These are phyloP conservation scores for Boletus pseudo-olivaceus DNA, from an alignment of 768 basidiomycete species.

Conservation along the genomic window DNA sequence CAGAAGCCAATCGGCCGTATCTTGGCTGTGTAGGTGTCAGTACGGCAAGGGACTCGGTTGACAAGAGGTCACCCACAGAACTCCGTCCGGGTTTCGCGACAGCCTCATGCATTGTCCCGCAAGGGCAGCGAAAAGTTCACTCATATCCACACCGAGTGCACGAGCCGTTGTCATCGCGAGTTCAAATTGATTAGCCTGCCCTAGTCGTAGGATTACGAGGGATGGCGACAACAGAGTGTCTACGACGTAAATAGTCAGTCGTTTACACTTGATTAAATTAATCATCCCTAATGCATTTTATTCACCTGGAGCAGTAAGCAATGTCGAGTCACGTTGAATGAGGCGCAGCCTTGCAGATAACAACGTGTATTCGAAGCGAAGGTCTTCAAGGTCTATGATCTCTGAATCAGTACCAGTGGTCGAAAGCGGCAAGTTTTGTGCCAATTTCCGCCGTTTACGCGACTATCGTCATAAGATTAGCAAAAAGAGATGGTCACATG, in stretches of 20 bases:
- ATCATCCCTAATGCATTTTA: conserved; percentile 4
- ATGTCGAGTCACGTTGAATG: conserved; percentile 58
- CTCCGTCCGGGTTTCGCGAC: conserved; percentile 55
- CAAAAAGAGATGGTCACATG: conserved; percentile 13
- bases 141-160: conserved; percentile 80
- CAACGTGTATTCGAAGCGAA: conserved; percentile 73
- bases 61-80: conserved; percentile 44
- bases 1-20: conserved; percentile 78
- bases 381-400: conserved; percentile 74
- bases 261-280: conserved; percentile 8
- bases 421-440: conserved; percentile 74
- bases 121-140: conserved; percentile 75
- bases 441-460: conserved; percentile 68
- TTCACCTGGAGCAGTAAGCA: conserved; percentile 66
- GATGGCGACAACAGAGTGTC: conserved; percentile 53
- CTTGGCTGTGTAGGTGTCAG: conserved; percentile 45
- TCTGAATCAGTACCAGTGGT: conserved; percentile 65
- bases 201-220: conserved; percentile 72
- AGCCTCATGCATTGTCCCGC: conserved; percentile 77
- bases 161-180: conserved; percentile 75
- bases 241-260: conserved; percentile 31
- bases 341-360: conserved; percentile 77
- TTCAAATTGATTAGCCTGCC: conserved; percentile 76
- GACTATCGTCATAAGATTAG: conserved; percentile 39
- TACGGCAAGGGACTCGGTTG: not conserved